Evolutionary conservation across 768 basidiomycete species (phyloP), one percentile per base, ranked within the genome.

Genomic region (Mycena maculata): DNA sequence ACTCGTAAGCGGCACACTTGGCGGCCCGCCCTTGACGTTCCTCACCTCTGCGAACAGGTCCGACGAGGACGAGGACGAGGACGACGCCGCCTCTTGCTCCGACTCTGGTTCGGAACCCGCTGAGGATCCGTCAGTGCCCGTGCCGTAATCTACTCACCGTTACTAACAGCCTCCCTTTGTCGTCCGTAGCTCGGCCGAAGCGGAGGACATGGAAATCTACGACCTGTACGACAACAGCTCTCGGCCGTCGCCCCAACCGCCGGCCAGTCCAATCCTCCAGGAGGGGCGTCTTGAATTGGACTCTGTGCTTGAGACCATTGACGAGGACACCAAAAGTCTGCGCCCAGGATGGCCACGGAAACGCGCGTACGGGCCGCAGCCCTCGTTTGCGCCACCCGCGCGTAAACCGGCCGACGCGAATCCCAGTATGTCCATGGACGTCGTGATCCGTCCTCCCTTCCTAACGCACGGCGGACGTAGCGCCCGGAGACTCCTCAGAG

Each of bases 201-300:
- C 73, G 47, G 76, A 76, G 48, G 77, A 77, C 42, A 70, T 67
- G 42, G 65, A 75, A 53, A 50, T 79, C 16, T 78, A 79, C 38
- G 76, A 76, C 54, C 59, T 78, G 11, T 79, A 80, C 50, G 69
- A 62, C 47, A 67, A 72, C 53, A 69, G 71, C 15, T 57, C 71
- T 42, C 62, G 69, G 38, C 60, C 61, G 13, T 69, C 73, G 18
- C 73, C 76, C 22, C 67, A 73, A 12, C 73, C 75, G 22, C 69
- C 69, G 1, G 16, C 48, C 13, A 70, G 65, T 30, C 69, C 65
- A 27, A 33, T 54, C 50, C 31, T 66, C 9, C 23, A 61, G 27
- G 45, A 53, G 4, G 33, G 36, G 16, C 18, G 18, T 16, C 67
- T 58, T 27, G 69, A 70, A 44, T 23, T 59, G n/a, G 65, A 70